Evolutionary conservation across 768 basidiomycete genomes (phyloP).

Genomic region (Mycena capillaripes): DNA sequence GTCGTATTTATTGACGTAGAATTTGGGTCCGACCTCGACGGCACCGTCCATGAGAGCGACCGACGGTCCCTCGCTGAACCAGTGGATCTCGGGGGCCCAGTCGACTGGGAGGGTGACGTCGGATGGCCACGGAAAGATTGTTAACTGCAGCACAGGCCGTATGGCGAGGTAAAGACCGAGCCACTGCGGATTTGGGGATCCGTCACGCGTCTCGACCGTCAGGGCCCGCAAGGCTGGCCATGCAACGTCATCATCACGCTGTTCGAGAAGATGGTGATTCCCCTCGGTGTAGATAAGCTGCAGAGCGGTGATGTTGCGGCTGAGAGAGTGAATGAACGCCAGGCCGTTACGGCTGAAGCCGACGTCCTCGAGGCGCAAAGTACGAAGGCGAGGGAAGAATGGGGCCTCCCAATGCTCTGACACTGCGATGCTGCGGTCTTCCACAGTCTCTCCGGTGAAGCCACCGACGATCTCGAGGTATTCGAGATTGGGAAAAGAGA

Average conservation of each 20-base stretch:
- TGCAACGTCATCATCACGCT: neutral
- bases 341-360: constrained; percentile 2
- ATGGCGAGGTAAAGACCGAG: too few species aligned
- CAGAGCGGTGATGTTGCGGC: neutral
- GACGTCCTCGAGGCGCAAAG: constrained; percentile 5
- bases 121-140: neutral
- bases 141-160: neutral
- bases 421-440: neutral
- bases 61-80: neutral
- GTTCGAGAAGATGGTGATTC: constrained; percentile 1
- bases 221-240: constrained; percentile 3
- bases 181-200: too few species aligned
- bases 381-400: constrained; percentile 14
- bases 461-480: constrained; percentile 13
- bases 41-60: constrained; percentile 4
- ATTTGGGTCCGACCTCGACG: neutral
- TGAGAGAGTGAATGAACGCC: constrained; percentile 5
- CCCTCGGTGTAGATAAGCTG: neutral
- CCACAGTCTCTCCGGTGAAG: neutral
- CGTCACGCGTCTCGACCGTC: too few species aligned
- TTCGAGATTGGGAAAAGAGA: constrained; percentile 21
- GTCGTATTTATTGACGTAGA: neutral
- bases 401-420: constrained; percentile 7
- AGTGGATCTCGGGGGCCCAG: neutral
- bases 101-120: neutral